Base-by-base conservation (phyloP, 2,329 filamentous ascomycete genomes). In the Phaeoacremonium minimum region DNA sequence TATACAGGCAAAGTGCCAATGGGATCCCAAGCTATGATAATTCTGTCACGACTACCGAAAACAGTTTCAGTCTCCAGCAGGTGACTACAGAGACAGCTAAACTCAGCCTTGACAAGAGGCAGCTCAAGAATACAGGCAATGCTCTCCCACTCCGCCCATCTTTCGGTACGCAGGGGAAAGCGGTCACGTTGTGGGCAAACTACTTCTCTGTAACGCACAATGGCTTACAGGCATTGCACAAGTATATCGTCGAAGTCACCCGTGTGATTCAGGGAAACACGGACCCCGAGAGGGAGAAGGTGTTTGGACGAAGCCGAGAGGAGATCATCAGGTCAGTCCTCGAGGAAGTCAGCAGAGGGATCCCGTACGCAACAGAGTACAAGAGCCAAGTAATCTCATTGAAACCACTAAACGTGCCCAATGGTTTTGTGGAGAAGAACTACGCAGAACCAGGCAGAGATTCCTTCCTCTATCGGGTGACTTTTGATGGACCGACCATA, bases 131-230 rank as follows among this genome's bases (percentile, higher is more conserved):
- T n/a, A n/a, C n/a, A n/a, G n/a, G n/a, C n/a, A n/a, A n/a, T n/a
- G n/a, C n/a, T n/a, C 61, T 77, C 32, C 70, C 74, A 4, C 38
- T 50, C 7, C 65, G 75, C 3, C 75, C 75, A 15, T 65, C 63
- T 2, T 78, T 67, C 43, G 73, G 73, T 15, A 61, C 50, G 4
- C 46, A 45, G 5, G 75, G 75, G 4, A 52, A 32, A 2, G 30
- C 50, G 0, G 64, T 74, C 3, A 46, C 57, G 2, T 56, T 79
- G 0, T 77, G 72, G 71, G 59, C 73, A 5, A 79, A 80, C 50
- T 78, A 73, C 45, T 77, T 75, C 46, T 55, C 55, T 2, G 39
- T 79, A 32, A 48, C 58, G 6, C 44, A 70, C 7, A 60, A 61
- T 28, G 47, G 55, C 0, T 47, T n/a, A 9, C 32, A 57, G 2